Conservation (phyloP, 495 filamentous ascomycete species). For the Clohesyomyces aquaticus region DNA sequence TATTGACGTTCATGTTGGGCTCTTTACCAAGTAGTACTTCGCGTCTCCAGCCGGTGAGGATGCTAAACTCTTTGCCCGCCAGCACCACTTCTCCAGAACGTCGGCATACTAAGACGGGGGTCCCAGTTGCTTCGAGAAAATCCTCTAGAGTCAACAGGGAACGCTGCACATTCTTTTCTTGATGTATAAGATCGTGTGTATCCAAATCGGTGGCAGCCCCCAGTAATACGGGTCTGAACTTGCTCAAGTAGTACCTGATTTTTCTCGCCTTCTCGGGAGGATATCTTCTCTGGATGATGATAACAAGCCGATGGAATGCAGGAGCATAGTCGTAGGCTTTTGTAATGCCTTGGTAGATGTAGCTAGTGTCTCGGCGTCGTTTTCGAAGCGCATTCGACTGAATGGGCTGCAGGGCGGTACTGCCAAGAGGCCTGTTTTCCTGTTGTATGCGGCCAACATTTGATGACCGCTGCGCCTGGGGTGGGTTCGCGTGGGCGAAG, state of each 20-base stretch:
- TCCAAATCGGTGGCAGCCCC: conserved; percentile 81
- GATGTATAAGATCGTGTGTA: conserved; percentile 87
- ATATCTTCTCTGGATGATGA: conserved; percentile 79
- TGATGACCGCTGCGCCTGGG: conserved; percentile 41
- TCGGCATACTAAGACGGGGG: conserved; percentile 87
- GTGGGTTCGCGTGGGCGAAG: conserved; percentile 38
- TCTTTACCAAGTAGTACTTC: conserved; percentile 87
- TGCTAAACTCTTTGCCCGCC: conserved; percentile 91
- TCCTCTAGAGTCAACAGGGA: conserved; percentile 90
- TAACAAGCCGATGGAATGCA: conserved; percentile 86
- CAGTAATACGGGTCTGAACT: conserved; percentile 91
- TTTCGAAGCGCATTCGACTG: conserved; percentile 44
- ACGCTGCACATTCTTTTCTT: conserved; percentile 96
- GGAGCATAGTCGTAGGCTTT: conserved; percentile 87
- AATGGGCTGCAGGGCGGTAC: conserved; percentile 23
- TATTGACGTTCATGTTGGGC: conserved; percentile 87
- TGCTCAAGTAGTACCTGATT: conserved; percentile 84
- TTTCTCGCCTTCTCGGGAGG: conserved; percentile 66
- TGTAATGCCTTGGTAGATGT: conserved; percentile 85
- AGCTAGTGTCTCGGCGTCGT: conserved; percentile 72
- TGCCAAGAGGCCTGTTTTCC: conserved; percentile 34
- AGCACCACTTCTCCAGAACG: conserved; percentile 91
- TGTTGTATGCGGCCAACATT: conserved; percentile 29
- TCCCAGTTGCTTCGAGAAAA: conserved; percentile 74
- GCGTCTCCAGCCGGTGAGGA: conserved; percentile 92